Base-by-base conservation (phyloP, 2,329 filamentous ascomycete species). In the Plenodomus tracheiphilus region DNA sequence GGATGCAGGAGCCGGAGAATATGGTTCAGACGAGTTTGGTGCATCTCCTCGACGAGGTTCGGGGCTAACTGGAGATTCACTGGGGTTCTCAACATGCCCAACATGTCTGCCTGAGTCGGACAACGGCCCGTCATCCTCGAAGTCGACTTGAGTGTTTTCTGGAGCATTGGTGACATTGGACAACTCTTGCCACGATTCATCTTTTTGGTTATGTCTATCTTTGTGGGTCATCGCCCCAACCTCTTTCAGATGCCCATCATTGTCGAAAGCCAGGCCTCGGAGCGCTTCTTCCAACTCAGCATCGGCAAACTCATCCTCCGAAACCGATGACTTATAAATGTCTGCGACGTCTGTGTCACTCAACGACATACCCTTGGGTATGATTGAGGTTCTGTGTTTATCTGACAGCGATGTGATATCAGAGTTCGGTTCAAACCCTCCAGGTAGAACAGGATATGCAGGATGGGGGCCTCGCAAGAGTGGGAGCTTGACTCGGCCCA, bases 241-340 rank as follows among this genome's bases (percentile, higher is more conserved):
- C 28, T 32, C 28, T 15, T 32, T 7, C 28, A 32, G 28, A 32
- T 15, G 28, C 17, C 54, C 56, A 17, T 38, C 41, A 30, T 41
- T 41, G 19, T 60, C 52, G 11, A 64, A 41, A 8, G 51, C 46
- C 49, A 65, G 50, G 30, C 34, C 22, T 19, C 42, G 37, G 20
- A 65, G 44, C 9, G 56, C 61, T 35, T 64, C 56, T 22, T 67
- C 62, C 8, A 68, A 60, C 35, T 67, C 63, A 5, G 53, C 49
- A 41, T 68, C 64, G n/a, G 58, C 47, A n/a, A 56, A 67, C 19
- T 61, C 58, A 40, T 62, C 54, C 15, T 46, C 47, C n/a, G n/a
- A n/a, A n/a, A n/a, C n/a, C n/a, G n/a, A n/a, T n/a, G n/a, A n/a
- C n/a, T 32, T 32, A 15, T 8, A 32, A 11, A 15, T 15, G 28